A percentile compares a stretch with the other conserved stretches of the same genome.
phyloP scores from a whole-genome alignment of 345 rosid genomes.

The Eucalyptus globulus region DNA sequence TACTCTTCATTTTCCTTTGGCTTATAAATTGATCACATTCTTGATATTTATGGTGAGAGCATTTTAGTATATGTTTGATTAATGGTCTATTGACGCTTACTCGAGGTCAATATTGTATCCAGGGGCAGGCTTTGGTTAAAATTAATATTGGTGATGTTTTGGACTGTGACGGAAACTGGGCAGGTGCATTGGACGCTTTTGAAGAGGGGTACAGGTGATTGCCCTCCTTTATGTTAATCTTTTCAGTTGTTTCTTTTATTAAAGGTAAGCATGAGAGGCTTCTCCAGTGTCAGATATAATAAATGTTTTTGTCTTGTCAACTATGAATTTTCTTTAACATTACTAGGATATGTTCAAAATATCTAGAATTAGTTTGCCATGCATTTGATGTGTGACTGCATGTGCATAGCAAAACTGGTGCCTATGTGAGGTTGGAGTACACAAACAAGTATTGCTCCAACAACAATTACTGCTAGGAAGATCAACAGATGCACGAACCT shows the following conservation, averaged over 20 bases:
- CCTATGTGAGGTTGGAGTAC: not conserved
- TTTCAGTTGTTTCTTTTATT: not conserved
- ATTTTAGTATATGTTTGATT: not conserved
- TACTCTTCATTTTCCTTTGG: not conserved
- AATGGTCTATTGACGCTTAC: conserved; percentile 12
- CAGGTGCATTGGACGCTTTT: conserved; percentile 60
- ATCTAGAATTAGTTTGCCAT: not conserved
- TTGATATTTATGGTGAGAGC: not conserved
- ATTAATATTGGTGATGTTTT: conserved; percentile 63
- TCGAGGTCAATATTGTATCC: conserved; percentile 7
- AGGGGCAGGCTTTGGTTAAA: conserved; percentile 92
- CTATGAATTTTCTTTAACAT: not conserved
- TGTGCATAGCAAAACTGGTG: not conserved
- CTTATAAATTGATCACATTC: not conserved
- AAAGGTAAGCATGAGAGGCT: not conserved
- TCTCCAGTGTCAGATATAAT: not conserved
- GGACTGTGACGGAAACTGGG: conserved; percentile 73
- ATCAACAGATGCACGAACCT: not conserved
- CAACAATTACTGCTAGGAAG: not conserved
- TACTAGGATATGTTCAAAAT: not conserved
- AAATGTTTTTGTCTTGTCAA: not conserved
- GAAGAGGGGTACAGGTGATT: conserved; percentile 69
- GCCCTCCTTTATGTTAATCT: not conserved
- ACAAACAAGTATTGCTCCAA: not conserved
- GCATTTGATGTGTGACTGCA: not conserved